Percentiles rank a stretch among this genome's conserved stretches.
Evolutionary conservation across 768 basidiomycete genomes (phyloP).

Genomic region (Tricholomella constricta): DNA sequence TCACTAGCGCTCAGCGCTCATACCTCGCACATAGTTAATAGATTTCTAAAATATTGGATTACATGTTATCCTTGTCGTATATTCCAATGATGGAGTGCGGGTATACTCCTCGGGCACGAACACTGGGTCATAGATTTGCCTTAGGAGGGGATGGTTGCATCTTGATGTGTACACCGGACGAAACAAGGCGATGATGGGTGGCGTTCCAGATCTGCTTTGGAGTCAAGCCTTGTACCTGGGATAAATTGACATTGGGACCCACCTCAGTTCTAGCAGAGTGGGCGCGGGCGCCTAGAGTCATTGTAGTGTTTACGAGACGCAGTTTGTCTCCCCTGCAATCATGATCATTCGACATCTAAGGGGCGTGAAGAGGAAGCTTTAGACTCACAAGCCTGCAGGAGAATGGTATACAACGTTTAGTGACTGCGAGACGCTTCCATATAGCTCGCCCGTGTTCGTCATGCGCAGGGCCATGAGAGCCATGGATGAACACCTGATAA

Average conservation of each 20-base stretch:
- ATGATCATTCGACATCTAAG: background rate
- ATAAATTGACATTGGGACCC: background rate
- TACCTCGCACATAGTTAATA: too few relatives aligned
- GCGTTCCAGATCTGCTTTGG: slow-evolving; percentile 54
- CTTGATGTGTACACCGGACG: slow-evolving; percentile 56
- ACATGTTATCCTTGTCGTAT: background rate
- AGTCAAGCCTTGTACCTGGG: background rate
- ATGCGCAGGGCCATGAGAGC: slow-evolving; percentile 40
- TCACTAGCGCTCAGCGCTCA: too few relatives aligned
- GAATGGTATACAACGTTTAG: slow-evolving; percentile 57
- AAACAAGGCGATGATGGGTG: slow-evolving; percentile 52
- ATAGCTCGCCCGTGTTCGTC: slow-evolving; percentile 24
- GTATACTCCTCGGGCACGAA: background rate
- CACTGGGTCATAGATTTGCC: slow-evolving; percentile 22
- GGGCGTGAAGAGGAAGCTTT: background rate
- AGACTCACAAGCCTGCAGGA: slow-evolving; percentile 49
- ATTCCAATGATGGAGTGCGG: background rate
- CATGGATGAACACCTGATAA: slow-evolving; percentile 49
- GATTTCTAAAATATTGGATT: too few relatives aligned
- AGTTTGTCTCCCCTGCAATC: slow-evolving; percentile 46
- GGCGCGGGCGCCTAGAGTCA: slow-evolving; percentile 48
- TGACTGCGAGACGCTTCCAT: slow-evolving; percentile 48
- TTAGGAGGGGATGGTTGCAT: slow-evolving; percentile 48
- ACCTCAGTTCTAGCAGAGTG: slow-evolving; percentile 55
- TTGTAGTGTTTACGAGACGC: slow-evolving; percentile 53